Percentiles rank a stretch among this genome's conserved stretches.
Conservation (phyloP, 208 protist genomes). For the Ichthyophonus hoferi region DNA sequence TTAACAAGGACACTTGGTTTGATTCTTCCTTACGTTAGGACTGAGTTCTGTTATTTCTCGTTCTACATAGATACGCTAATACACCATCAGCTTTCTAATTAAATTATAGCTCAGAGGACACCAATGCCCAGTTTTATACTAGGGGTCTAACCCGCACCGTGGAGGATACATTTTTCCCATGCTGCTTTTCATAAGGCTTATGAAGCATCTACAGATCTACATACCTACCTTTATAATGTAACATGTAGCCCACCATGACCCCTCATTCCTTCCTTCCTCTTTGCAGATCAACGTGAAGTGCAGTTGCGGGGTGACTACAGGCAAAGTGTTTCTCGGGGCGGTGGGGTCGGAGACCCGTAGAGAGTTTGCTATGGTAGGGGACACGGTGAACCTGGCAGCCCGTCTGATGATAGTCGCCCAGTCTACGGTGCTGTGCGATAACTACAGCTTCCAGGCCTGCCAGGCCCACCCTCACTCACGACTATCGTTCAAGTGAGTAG, state of each 20-base stretch:
- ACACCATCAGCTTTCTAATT: too few species aligned
- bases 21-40: too few species aligned
- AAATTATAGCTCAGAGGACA: too few species aligned
- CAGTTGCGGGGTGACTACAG: slow-evolving; percentile 21
- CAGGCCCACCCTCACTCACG: not conserved
- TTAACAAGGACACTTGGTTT: too few species aligned
- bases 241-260: not conserved
- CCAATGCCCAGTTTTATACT: too few species aligned
- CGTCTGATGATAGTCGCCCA: slow-evolving; percentile 26
- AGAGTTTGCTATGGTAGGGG: slow-evolving; percentile 36
- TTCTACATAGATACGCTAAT: too few species aligned
- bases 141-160: too few species aligned
- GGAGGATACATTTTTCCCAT: too few species aligned
- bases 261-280: not conserved
- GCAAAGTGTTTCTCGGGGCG: slow-evolving; percentile 35
- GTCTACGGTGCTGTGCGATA: slow-evolving; percentile 19
- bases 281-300: slow-evolving; percentile 16
- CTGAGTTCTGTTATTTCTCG: too few species aligned
- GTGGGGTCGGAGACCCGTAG: not conserved
- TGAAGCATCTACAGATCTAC: too few species aligned
- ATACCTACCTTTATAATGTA: not conserved
- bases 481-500: not conserved
- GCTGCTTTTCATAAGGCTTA: too few species aligned
- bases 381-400: slow-evolving; percentile 37
- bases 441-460: not conserved